These are phyloP conservation scores for Lenwebbia sp. DNA, from an alignment of 345 rosid species.

Conservation along the genomic window DNA sequence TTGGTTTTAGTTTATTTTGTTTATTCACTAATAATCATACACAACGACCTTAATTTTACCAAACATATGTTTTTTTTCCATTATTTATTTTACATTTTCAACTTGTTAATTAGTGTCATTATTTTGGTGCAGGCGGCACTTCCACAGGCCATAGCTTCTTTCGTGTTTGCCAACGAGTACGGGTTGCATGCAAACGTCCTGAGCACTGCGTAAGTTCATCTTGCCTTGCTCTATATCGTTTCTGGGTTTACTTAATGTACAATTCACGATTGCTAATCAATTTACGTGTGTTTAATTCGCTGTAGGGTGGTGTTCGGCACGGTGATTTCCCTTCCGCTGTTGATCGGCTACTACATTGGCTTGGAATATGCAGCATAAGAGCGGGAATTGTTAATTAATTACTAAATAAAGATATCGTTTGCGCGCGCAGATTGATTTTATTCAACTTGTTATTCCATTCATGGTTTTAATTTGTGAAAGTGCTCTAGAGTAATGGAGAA, in stretches of 20 bases:
- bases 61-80: background rate
- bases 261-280: background rate
- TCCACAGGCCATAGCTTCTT: background rate
- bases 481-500: background rate
- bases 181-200: conserved; percentile 33
- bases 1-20: background rate
- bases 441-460: background rate
- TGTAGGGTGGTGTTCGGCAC: conserved; percentile 77
- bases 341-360: conserved; percentile 23
- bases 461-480: background rate
- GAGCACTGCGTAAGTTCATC: conserved; percentile 20
- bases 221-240: background rate
- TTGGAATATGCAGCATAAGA: conserved; percentile 6
- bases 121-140: background rate
- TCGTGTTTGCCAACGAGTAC: conserved; percentile 23
- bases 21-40: background rate
- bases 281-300: background rate
- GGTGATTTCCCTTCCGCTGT: conserved; percentile 49
- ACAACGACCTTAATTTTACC: background rate
- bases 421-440: background rate
- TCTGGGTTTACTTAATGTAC: background rate
- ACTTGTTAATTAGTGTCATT: background rate
- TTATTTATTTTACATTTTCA: background rate
- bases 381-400: background rate
- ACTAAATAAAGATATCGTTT: background rate